Percentiles rank a stretch among this genome's conserved stretches.
Conservation (phyloP, 345 rosid genomes). For the Nephelium lappaceum region DNA sequence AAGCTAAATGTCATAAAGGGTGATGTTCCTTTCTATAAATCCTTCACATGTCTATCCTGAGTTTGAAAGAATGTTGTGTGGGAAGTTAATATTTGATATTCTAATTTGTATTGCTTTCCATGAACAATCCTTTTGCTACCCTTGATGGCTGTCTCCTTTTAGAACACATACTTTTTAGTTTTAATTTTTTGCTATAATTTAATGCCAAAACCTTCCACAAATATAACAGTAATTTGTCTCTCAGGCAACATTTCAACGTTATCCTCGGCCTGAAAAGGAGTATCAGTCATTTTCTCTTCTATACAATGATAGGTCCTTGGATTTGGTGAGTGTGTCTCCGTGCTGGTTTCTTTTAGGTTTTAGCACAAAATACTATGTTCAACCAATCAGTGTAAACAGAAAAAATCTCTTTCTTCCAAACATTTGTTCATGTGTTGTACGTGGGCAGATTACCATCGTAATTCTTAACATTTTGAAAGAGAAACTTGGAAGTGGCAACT, state of each 20-base stretch:
- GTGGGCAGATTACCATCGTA: neutral
- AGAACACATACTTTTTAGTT: neutral
- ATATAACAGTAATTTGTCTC: slow-evolving; percentile 20
- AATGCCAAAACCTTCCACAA: neutral
- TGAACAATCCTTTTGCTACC: neutral
- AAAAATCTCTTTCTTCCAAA: neutral
- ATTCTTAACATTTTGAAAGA: slow-evolving; percentile 2
- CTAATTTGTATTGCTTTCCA: neutral
- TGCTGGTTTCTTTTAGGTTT: neutral
- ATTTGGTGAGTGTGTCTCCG: slow-evolving; percentile 64
- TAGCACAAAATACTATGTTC: neutral
- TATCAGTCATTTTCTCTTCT: slow-evolving; percentile 97
- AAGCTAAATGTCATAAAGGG: neutral
- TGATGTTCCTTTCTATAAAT: neutral
- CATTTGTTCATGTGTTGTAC: neutral
- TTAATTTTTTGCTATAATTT: neutral
- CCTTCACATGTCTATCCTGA: slow-evolving; percentile 6
- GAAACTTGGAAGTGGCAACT: slow-evolving; percentile 2
- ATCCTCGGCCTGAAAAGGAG: slow-evolving; percentile 97
- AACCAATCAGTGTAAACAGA: neutral
- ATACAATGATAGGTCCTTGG: slow-evolving; percentile 75
- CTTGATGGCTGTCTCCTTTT: neutral
- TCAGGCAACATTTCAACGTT: slow-evolving; percentile 90
- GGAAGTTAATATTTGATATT: neutral
- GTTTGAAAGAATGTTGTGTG: slow-evolving; percentile 2